Conservation (phyloP, 257 asterid genomes). For the Anisodus tanguticus region DNA sequence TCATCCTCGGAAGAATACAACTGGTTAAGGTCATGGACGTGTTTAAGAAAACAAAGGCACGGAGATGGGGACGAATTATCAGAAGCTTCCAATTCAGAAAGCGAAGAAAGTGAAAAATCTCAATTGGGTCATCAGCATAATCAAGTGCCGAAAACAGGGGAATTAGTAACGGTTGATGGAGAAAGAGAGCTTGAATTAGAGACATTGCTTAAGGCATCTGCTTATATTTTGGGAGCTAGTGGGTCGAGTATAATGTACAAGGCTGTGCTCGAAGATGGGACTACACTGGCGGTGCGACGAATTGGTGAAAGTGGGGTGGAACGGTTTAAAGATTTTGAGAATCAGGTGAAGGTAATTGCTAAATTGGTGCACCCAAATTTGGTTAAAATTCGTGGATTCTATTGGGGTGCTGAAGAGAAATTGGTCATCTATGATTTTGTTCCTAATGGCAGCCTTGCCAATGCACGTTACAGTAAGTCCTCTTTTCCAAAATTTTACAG, state of each 20-base stretch:
- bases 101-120: slow-evolving; percentile 32
- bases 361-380: slow-evolving; percentile 86
- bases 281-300: slow-evolving; percentile 78
- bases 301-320: slow-evolving; percentile 88
- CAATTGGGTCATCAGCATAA: slow-evolving; percentile 29
- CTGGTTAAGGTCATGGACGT: slow-evolving; percentile 82
- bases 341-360: slow-evolving; percentile 71
- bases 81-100: slow-evolving; percentile 51
- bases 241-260: slow-evolving; percentile 96
- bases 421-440: slow-evolving; percentile 90
- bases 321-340: slow-evolving; percentile 84
- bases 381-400: slow-evolving; percentile 86
- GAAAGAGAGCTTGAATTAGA: slow-evolving; percentile 82
- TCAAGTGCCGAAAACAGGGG: slow-evolving; percentile 59
- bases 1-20: slow-evolving; percentile 55
- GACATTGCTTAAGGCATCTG: slow-evolving; percentile 87
- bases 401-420: slow-evolving; percentile 93
- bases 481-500: neutral
- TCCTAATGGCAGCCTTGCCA: slow-evolving; percentile 94
- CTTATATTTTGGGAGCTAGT: slow-evolving; percentile 84
- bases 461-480: slow-evolving; percentile 83
- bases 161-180: slow-evolving; percentile 80
- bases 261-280: slow-evolving; percentile 89
- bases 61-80: slow-evolving; percentile 49
- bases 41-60: slow-evolving; percentile 57